Conservation (phyloP, 345 rosid genomes). For the Tarenaya hassleriana region DNA sequence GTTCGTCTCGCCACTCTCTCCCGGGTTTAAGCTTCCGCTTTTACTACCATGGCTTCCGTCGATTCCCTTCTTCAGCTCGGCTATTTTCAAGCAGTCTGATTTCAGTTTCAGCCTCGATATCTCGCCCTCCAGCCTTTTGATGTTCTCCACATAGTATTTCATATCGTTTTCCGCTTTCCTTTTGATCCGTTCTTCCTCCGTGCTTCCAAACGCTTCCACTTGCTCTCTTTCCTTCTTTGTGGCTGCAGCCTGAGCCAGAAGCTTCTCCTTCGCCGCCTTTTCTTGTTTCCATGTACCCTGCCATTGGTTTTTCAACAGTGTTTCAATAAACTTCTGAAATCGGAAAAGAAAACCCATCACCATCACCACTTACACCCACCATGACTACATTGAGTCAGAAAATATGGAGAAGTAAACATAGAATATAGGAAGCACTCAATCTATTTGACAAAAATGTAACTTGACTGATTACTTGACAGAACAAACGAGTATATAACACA, state of each 20-base stretch:
- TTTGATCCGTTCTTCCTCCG: constrained; percentile 34
- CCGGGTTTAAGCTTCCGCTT: constrained; percentile 13
- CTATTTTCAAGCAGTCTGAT: constrained; percentile 39
- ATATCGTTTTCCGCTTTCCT: constrained; percentile 32
- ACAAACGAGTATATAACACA: too few relatives aligned
- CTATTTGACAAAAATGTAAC: too few relatives aligned
- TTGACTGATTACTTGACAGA: too few relatives aligned
- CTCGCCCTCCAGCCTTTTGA: constrained; percentile 30
- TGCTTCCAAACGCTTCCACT: constrained; percentile 36
- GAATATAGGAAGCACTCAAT: too few relatives aligned
- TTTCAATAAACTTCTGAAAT: too few relatives aligned
- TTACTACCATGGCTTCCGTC: constrained; percentile 20
- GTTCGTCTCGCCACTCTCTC: not conserved
- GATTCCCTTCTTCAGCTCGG: constrained; percentile 34
- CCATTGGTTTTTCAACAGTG: too few relatives aligned
- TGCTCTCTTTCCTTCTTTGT: constrained; percentile 31
- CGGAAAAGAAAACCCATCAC: too few relatives aligned
- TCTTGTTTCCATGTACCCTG: constrained; percentile 86
- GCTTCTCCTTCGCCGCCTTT: constrained; percentile 35
- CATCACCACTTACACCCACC: too few relatives aligned
- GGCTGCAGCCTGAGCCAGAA: constrained; percentile 20
- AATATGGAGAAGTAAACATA: too few relatives aligned
- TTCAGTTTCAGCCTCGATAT: constrained; percentile 34
- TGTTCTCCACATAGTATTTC: constrained; percentile 29
- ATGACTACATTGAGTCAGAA: too few relatives aligned